Conservation (phyloP, 257 asterid species). For the Forsythia suspensa region DNA sequence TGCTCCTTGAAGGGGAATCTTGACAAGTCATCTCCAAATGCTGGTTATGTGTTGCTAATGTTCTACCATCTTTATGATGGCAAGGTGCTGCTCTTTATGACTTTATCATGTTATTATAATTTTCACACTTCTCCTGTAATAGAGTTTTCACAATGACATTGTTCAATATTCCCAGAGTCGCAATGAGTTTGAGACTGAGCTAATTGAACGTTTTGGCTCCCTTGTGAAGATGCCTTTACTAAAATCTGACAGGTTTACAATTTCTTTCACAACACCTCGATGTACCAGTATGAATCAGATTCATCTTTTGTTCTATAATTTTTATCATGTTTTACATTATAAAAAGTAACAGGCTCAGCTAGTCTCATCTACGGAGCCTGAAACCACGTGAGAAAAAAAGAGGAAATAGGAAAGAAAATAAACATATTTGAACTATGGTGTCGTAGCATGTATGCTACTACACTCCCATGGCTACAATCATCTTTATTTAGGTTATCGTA, state of each 20-base stretch:
- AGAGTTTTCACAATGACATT: constrained; percentile 23
- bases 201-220: constrained; percentile 87
- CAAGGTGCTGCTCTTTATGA: constrained; percentile 53
- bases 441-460: not conserved
- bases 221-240: constrained; percentile 91
- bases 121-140: not conserved
- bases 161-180: constrained; percentile 57
- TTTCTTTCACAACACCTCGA: constrained; percentile 7
- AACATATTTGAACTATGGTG: not conserved
- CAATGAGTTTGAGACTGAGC: constrained; percentile 75
- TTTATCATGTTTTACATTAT: not conserved
- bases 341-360: not conserved
- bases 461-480: not conserved
- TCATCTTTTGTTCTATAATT: constrained; percentile 9
- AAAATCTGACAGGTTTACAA: constrained; percentile 62
- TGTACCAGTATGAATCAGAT: constrained; percentile 1
- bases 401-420: not conserved
- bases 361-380: not conserved
- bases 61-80: constrained; percentile 94
- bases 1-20: constrained; percentile 76
- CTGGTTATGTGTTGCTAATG: constrained; percentile 87
- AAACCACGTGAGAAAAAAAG: not conserved
- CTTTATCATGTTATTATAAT: not conserved
- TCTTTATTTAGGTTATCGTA: not conserved
- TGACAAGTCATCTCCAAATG: constrained; percentile 83